Base-by-base conservation (phyloP, 169 alveolate species). In the Cyclospora cayetanensis region DNA sequence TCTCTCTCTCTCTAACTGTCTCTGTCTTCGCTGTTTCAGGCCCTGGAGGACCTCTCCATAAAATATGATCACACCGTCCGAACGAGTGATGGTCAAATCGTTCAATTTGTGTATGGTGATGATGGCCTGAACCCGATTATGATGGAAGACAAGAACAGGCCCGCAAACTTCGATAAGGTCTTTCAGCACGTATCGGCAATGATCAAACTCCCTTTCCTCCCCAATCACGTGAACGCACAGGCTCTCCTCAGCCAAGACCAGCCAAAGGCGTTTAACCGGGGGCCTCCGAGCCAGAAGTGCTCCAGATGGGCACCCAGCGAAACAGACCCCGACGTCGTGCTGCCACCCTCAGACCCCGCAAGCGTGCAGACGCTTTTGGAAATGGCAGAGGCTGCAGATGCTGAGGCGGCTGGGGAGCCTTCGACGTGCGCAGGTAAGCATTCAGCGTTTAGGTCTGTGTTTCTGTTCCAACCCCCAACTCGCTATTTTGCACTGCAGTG, bases 91-190 rank as follows among this genome's bases (percentile, higher is more conserved):
- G 99, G 99, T 74, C 99, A 98, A 80, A 97, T 99, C 27, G 98
- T 99, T 11, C 99, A 99, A 94, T 99, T 99, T 93, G 94, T 97
- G 25, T 99, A 98, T 93, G 99, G 99, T 46, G 99, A 98, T 93
- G 99, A 99, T 93, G 99, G 99, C 11, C 88, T 98, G 89, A 98
- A 98, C 93, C 99, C 96, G 0, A 95, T 96, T 93, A 92, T 88
- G 92, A 96, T 96, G 96, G 98, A 97, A 90, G 97, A 95, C 39
- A 94, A 96, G 31, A 94, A 91, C 52, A 89, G 91, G 43, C 95
- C 96, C 43, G 94, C 96, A 46, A 90, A 93, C 70, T 93, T 97
- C 79, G 96, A 95, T 15, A 96, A 97, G 93, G 83, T 96, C 22
- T 91, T 96, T 94, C 94, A 92, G 41, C 95, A 92, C 43, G 72